Percentiles rank a stretch among this genome's conserved stretches.
Conservation (phyloP, 441 rosid species). For the Mallotus repandus region DNA sequence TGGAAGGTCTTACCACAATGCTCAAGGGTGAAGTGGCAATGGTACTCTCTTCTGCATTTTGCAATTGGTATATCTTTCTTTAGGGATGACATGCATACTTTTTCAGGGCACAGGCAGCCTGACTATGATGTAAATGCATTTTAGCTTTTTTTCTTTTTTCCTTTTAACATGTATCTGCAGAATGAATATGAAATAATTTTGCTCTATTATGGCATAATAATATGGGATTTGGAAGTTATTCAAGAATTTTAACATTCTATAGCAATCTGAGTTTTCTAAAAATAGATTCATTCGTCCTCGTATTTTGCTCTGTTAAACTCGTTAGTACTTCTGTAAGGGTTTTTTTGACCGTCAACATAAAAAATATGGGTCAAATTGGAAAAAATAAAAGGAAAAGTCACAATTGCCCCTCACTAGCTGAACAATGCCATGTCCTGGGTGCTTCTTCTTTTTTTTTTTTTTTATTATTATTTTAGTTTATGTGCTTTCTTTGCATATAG, state of each 20-base stretch:
- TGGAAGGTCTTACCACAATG: slow-evolving; percentile 96
- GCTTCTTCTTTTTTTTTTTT: not conserved
- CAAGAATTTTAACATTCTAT: not conserved
- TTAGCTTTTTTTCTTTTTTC: too few species aligned
- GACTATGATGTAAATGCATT: not conserved
- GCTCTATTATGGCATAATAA: not conserved
- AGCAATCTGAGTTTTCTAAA: not conserved
- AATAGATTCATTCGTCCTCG: too few species aligned
- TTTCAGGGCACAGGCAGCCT: not conserved
- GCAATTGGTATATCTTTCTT: not conserved
- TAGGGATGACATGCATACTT: not conserved
- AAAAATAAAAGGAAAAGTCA: too few species aligned
- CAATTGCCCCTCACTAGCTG: too few species aligned
- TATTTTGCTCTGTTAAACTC: too few species aligned
- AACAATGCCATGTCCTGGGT: not conserved
- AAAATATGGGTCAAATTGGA: too few species aligned
- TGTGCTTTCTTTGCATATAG: too few species aligned
- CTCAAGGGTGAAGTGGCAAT: slow-evolving; percentile 91
- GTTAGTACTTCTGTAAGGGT: too few species aligned
- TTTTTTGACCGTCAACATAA: too few species aligned
- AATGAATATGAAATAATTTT: not conserved
- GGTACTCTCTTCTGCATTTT: slow-evolving; percentile 47
- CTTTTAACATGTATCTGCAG: not conserved
- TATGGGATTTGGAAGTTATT: not conserved
- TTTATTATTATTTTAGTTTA: too few species aligned